Base-by-base conservation (phyloP, 1,284 basidiomycete species). In the Macrocystidia cucumis region DNA sequence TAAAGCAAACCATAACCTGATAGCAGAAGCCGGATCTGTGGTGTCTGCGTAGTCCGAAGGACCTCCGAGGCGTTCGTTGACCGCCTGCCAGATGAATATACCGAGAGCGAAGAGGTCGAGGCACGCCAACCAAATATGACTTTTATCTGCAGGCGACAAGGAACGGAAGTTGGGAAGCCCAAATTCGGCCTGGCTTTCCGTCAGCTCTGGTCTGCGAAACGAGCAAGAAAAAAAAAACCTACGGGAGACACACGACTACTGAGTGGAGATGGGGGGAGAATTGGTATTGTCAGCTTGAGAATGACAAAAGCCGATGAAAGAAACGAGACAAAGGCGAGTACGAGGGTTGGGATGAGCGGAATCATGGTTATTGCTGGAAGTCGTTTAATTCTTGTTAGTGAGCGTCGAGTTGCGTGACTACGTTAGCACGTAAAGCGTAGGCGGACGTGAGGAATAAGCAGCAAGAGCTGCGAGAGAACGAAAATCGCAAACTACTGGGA, bases 221-320 rank as follows among this genome's bases (percentile, higher is more conserved):
- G 5, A 30, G 14, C 5, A 43, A 36, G 39, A 34, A 34, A 29
- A 41, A 38, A 42, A 39, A 34, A 29, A 67, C 75, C 43, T 51
- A 83, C 80, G 34, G 78, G 78, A 54, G 73, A 65, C 50, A 79
- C 76, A 48, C 75, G 74, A 60, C 71, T 71, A 57, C 76, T 81
- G 51, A 83, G 62, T 27, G 78, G 76, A 48, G 74, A 69, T 37
- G 78, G 75, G 24, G 79, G 80, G 38, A 84, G 55, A 51, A 83
- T 75, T 41, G 82, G 78, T 49, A 82, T 64, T 47, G 82, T 51
- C 51, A 80, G 76, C 50, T 77, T 74, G 48, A 84, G 69, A 58
- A 85, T 73, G 48, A 83, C 69, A 50, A 81, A 82, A 48, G 67
- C 74, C 37, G 82, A 84, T 51, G 66, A 70, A 48, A 74, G 52